Evolutionary conservation across 805 yeast genomes (phyloP).

Genomic region (Gaillardinia entomophila): DNA sequence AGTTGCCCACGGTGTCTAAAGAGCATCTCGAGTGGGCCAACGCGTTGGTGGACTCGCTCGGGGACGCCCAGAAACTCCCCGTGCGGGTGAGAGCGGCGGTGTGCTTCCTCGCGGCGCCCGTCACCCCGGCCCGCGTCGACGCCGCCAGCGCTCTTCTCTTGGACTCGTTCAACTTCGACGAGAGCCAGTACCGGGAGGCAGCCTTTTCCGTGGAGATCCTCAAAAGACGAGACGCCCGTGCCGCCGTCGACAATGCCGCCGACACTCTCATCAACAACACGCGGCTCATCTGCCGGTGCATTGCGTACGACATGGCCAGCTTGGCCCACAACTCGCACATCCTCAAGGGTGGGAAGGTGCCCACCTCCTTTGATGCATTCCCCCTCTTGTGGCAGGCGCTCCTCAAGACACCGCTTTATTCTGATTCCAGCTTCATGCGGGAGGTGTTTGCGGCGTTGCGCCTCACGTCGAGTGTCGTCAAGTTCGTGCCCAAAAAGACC

Average conservation of each 20-base stretch:
- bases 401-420: slow-evolving; percentile 8
- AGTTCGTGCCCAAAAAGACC: slow-evolving; percentile 19
- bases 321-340: slow-evolving; percentile 20
- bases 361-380: slow-evolving; percentile 26
- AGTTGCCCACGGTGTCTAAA: slow-evolving; percentile 18
- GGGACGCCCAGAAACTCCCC: slow-evolving; percentile 46
- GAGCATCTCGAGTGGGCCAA: slow-evolving; percentile 43
- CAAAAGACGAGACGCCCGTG: slow-evolving; percentile 43
- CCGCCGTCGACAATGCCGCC: slow-evolving; percentile 40
- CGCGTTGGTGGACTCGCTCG: slow-evolving; percentile 37
- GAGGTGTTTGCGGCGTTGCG: slow-evolving; percentile 11
- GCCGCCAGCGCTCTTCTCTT: slow-evolving; percentile 6
- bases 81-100: slow-evolving; percentile 48
- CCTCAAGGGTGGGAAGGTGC: slow-evolving; percentile 12
- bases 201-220: slow-evolving; percentile 31
- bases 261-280: slow-evolving; percentile 21
- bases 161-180: slow-evolving; percentile 11
- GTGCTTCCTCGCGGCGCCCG: slow-evolving; percentile 30
- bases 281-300: slow-evolving; percentile 31
- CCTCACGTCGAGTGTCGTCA: slow-evolving; percentile 11
- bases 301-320: slow-evolving; percentile 43
- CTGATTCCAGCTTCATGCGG: slow-evolving; percentile 6
- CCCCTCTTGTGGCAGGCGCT: slow-evolving; percentile 26
- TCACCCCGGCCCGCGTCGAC: neutral
- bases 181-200: slow-evolving; percentile 11